Conservation (phyloP, 2,329 filamentous ascomycete genomes). For the Fusarium pseudonygamai region DNA sequence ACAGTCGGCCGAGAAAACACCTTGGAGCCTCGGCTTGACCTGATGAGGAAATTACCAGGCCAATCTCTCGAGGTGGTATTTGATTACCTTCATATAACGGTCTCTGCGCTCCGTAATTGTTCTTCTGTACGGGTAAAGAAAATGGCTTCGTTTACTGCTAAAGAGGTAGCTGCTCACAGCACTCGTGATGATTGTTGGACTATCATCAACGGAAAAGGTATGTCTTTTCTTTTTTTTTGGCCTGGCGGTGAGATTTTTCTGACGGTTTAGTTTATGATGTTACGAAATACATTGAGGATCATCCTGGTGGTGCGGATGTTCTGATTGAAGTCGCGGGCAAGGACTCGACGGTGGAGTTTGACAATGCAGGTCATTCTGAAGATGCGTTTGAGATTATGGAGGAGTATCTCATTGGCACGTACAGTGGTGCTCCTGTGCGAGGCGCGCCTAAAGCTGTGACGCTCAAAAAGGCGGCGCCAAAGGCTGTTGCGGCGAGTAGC, state of each 20-base stretch:
- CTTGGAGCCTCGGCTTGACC: conserved; percentile 27
- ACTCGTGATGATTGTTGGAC: conserved; percentile 61
- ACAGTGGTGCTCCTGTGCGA: conserved; percentile 44
- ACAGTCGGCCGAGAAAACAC: conserved; percentile 38
- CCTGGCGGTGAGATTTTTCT: background rate
- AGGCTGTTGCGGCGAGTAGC: background rate
- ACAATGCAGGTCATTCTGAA: conserved; percentile 85
- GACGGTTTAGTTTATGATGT: conserved; percentile 63
- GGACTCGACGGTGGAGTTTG: conserved; percentile 82
- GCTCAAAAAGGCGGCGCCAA: conserved; percentile 29
- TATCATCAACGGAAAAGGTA: conserved; percentile 65
- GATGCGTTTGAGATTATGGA: conserved; percentile 57
- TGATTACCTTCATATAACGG: conserved; percentile 19
- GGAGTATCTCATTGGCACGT: conserved; percentile 49
- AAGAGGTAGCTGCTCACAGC: conserved; percentile 61
- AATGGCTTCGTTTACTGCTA: conserved; percentile 42
- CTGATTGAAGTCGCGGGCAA: conserved; percentile 80
- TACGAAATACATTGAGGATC: conserved; percentile 66
- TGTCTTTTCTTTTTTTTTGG: conserved; percentile 30
- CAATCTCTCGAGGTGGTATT: conserved; percentile 5
- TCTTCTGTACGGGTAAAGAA: background rate
- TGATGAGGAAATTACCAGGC: conserved; percentile 1
- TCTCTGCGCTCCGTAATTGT: background rate
- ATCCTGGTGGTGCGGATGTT: conserved; percentile 80
- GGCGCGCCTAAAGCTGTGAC: conserved; percentile 22